Evolutionary conservation across 2,329 filamentous ascomycete species (phyloP).

Genomic region (Fusarium drepaniforme): DNA sequence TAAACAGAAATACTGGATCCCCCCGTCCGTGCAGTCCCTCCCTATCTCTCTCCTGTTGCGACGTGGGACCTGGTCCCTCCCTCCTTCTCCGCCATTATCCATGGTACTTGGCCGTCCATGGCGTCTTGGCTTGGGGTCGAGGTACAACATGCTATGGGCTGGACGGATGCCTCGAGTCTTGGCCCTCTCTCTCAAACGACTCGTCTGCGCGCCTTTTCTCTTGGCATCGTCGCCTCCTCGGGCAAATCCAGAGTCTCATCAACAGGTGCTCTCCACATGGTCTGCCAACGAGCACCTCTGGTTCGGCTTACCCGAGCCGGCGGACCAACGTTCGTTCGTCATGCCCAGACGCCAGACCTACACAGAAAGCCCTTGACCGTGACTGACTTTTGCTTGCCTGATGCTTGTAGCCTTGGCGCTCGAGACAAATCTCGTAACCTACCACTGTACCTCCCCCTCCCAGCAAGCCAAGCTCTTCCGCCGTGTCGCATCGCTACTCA

Average conservation of each 20-base stretch:
- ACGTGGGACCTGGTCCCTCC: neutral
- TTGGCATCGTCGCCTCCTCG: conserved; percentile 39
- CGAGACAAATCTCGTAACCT: conserved; percentile 31
- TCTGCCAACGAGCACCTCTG: conserved; percentile 21
- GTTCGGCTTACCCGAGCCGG: conserved; percentile 31
- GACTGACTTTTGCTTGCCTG: neutral
- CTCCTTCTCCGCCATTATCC: conserved; percentile 15
- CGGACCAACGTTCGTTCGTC: conserved; percentile 16
- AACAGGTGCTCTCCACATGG: conserved; percentile 28
- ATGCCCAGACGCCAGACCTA: conserved; percentile 13
- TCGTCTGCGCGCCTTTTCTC: conserved; percentile 24
- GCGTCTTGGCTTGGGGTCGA: conserved; percentile 35
- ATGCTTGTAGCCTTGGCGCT: conserved; percentile 36
- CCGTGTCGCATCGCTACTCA: conserved; percentile 27
- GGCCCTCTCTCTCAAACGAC: conserved; percentile 25
- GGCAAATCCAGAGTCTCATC: conserved; percentile 32
- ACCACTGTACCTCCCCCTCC: conserved; percentile 30
- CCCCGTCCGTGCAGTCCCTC: conserved; percentile 20
- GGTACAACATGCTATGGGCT: conserved; percentile 39
- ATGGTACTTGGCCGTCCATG: conserved; percentile 31
- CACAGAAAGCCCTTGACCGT: conserved; percentile 9
- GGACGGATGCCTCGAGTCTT: conserved; percentile 30
- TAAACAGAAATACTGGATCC: conserved; percentile 28
- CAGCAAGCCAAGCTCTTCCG: conserved; percentile 32
- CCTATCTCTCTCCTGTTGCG: conserved; percentile 13